Evolutionary conservation across 2,329 filamentous ascomycete genomes (phyloP).

Genomic region (Ambrosiella beaveri): DNA sequence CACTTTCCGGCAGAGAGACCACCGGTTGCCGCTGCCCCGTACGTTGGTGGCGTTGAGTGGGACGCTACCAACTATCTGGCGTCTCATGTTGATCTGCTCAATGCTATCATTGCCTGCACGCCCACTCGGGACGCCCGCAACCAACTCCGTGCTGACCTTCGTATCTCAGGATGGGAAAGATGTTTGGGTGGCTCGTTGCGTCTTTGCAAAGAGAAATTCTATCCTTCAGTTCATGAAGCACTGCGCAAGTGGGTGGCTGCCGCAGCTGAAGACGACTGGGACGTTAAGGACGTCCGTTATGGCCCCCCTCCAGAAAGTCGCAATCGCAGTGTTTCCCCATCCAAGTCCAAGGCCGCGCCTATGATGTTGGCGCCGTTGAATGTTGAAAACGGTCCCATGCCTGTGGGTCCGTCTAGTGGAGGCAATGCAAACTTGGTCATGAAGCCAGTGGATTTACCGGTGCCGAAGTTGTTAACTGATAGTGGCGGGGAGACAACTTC

Average conservation of each 20-base stretch:
- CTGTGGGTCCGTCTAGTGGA: not conserved
- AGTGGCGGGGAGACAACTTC: constrained; percentile 10
- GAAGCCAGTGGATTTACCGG: constrained; percentile 9
- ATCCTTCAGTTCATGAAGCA: constrained; percentile 76
- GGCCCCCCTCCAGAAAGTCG: constrained; percentile 34
- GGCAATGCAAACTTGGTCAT: not conserved
- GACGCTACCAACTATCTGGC: constrained; percentile 94
- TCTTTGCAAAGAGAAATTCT: constrained; percentile 95
- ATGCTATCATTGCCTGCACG: constrained; percentile 72
- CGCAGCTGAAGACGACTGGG: constrained; percentile 75
- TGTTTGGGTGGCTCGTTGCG: constrained; percentile 70
- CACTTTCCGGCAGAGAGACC: constrained; percentile 76
- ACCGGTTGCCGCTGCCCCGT: constrained; percentile 83
- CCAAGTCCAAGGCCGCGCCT: constrained; percentile 9
- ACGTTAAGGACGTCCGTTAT: constrained; percentile 62
- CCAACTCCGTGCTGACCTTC: constrained; percentile 55
- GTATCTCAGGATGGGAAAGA: constrained; percentile 78
- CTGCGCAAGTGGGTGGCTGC: constrained; percentile 82
- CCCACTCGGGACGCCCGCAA: constrained; percentile 57
- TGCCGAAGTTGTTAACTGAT: constrained; percentile 11
- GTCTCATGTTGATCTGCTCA: constrained; percentile 80
- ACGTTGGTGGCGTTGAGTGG: constrained; percentile 96
- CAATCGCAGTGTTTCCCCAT: constrained; percentile 12
- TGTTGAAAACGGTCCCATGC: not conserved
- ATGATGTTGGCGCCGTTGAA: constrained; percentile 6